phyloP scores from a whole-genome alignment of 2,329 filamentous ascomycete species.

The Metarhizium album region DNA sequence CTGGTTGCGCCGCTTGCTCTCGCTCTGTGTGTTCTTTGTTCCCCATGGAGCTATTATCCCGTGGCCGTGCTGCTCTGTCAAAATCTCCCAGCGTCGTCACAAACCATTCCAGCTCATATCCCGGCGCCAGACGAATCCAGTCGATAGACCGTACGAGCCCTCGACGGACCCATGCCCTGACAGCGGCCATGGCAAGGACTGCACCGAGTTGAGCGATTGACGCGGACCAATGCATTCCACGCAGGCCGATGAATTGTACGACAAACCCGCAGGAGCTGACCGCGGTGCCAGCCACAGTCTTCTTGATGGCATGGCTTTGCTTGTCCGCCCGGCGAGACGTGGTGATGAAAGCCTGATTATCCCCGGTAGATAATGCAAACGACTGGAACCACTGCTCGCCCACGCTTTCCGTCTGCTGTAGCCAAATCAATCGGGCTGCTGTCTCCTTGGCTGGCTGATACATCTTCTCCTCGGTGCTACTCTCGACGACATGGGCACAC shows the following conservation, averaged over 20 bases:
- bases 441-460: constrained; percentile 6
- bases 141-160: neutral
- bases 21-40: neutral
- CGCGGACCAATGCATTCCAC: neutral
- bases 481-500: constrained; percentile 22
- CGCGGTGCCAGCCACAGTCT: constrained; percentile 11
- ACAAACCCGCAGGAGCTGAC: constrained; percentile 16
- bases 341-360: neutral
- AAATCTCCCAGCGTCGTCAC: neutral
- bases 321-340: neutral
- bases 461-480: constrained; percentile 15
- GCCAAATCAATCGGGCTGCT: constrained; percentile 15
- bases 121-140: neutral
- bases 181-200: neutral
- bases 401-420: constrained; percentile 13
- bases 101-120: neutral
- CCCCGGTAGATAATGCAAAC: neutral
- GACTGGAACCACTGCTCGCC: neutral
- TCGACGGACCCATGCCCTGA: neutral
- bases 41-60: neutral
- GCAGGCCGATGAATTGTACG: constrained; percentile 16
- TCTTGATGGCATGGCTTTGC: neutral
- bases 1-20: neutral
- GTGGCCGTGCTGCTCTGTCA: neutral
- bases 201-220: neutral